These are phyloP conservation scores for Mortierella sp. DNA, from an alignment of 371 early-diverging fungal species.

Conservation along the genomic window DNA sequence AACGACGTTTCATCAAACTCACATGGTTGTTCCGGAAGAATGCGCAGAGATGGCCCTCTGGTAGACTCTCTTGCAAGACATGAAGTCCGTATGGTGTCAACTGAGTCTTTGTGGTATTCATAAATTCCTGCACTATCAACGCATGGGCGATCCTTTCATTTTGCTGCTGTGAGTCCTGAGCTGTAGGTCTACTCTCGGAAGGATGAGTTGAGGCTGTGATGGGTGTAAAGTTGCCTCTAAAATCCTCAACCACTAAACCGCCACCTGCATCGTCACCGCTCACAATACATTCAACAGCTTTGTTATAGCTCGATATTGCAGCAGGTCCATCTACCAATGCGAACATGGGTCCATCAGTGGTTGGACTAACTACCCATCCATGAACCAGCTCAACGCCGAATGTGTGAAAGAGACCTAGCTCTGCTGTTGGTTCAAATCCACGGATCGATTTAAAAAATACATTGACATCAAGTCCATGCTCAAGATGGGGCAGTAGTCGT, in stretches of 20 bases:
- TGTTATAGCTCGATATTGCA: constrained; percentile 76
- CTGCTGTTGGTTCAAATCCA: constrained; percentile 84
- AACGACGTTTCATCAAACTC: constrained; percentile 22
- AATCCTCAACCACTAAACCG: constrained; percentile 55
- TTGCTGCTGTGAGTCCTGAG: constrained; percentile 18
- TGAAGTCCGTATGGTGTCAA: constrained; percentile 86
- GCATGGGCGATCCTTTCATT: constrained; percentile 53
- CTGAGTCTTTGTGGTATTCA: constrained; percentile 84
- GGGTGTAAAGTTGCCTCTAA: constrained; percentile 16
- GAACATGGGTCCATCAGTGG: constrained; percentile 70
- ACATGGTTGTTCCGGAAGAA: constrained; percentile 95
- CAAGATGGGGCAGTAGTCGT: constrained; percentile 64
- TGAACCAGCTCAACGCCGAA: constrained; percentile 87
- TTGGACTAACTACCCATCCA: constrained; percentile 91
- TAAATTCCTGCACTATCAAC: constrained; percentile 72
- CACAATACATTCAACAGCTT: constrained; percentile 83
- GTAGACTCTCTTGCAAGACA: constrained; percentile 71
- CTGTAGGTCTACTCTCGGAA: background rate
- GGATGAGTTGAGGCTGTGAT: constrained; percentile 11
- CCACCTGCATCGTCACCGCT: constrained; percentile 69
- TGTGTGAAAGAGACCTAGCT: constrained; percentile 80
- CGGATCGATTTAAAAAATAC: constrained; percentile 80
- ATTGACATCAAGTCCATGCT: constrained; percentile 85
- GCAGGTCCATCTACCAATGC: constrained; percentile 65
- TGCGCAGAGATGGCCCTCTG: constrained; percentile 74